phyloP scores from a whole-genome alignment of 2,329 filamentous ascomycete genomes.

The Salinomyces thailandicus region DNA sequence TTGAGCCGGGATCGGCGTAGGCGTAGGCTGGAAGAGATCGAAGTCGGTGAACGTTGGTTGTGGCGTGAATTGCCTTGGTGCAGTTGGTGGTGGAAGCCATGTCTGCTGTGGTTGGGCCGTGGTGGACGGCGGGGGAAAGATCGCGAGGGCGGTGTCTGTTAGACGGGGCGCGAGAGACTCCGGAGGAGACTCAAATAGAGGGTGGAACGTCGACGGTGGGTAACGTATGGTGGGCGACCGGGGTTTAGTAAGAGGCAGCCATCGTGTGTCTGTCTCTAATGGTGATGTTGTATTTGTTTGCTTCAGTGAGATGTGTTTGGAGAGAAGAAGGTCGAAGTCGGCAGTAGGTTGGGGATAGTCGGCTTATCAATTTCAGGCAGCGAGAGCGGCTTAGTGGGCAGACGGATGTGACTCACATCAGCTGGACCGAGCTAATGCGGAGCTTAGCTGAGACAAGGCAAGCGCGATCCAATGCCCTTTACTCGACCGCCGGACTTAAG shows the following conservation, averaged over 20 bases:
- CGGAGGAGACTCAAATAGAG: conserved; percentile 22
- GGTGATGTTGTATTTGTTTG: conserved; percentile 10
- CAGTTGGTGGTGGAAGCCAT: conserved; percentile 61
- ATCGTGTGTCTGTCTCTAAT: conserved; percentile 22
- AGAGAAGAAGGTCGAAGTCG: too few species aligned
- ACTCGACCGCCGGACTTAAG: too few species aligned
- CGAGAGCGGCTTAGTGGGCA: too few species aligned
- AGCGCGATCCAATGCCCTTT: too few species aligned
- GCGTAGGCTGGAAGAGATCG: conserved; percentile 55
- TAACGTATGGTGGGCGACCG: conserved; percentile 23
- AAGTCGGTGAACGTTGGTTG: conserved; percentile 52
- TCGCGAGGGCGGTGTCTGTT: conserved; percentile 41
- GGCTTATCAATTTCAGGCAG: neutral
- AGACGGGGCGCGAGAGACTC: conserved; percentile 26
- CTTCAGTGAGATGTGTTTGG: too few species aligned
- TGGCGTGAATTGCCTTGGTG: conserved; percentile 42
- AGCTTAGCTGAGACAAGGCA: too few species aligned
- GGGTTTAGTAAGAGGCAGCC: conserved; percentile 24
- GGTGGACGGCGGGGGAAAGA: conserved; percentile 66
- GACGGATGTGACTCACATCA: too few species aligned
- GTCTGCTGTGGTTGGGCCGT: conserved; percentile 64
- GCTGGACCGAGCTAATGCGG: too few species aligned
- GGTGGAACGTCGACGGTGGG: conserved; percentile 11
- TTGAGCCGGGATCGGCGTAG: conserved; percentile 26
- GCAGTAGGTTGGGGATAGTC: too few species aligned